Conservation (phyloP, 2,329 filamentous ascomycete species). For the Cladophialophora chaetospira region DNA sequence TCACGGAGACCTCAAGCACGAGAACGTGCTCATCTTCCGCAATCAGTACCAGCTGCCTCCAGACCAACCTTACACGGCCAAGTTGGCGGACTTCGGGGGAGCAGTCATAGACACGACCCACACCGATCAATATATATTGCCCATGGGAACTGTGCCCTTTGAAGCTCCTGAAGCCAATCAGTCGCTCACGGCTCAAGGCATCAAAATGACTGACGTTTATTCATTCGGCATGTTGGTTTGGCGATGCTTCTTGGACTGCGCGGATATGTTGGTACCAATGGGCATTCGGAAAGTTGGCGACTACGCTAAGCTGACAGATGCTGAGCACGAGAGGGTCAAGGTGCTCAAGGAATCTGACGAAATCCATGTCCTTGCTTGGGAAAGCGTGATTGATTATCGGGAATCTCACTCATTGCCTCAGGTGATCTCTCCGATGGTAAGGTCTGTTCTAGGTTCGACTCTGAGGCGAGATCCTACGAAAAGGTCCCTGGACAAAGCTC, state of each 20-base stretch:
- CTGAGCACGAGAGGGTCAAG: not conserved
- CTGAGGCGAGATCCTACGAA: not conserved
- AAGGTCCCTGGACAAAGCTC: not conserved
- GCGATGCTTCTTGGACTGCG: conserved; percentile 20
- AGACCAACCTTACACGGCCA: conserved; percentile 16
- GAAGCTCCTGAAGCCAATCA: conserved; percentile 19
- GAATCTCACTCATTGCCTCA: not conserved
- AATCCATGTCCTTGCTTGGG: not conserved
- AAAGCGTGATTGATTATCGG: not conserved
- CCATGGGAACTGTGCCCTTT: conserved; percentile 17
- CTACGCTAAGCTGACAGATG: not conserved
- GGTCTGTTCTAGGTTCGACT: not conserved
- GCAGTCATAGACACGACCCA: conserved; percentile 17
- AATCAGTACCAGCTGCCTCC: not conserved
- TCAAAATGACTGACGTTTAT: conserved; percentile 21
- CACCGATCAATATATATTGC: not conserved
- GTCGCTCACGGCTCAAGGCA: conserved; percentile 6
- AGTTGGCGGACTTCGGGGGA: conserved; percentile 27
- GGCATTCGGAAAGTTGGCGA: not conserved
- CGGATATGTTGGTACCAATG: not conserved
- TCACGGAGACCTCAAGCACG: conserved; percentile 27
- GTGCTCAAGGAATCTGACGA: not conserved
- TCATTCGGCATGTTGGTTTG: conserved; percentile 23
- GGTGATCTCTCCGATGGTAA: not conserved
- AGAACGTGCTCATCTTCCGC: conserved; percentile 25